These are phyloP conservation scores for Tricholoma bakamatsutake DNA, from an alignment of 768 basidiomycete species.

Conservation along the genomic window DNA sequence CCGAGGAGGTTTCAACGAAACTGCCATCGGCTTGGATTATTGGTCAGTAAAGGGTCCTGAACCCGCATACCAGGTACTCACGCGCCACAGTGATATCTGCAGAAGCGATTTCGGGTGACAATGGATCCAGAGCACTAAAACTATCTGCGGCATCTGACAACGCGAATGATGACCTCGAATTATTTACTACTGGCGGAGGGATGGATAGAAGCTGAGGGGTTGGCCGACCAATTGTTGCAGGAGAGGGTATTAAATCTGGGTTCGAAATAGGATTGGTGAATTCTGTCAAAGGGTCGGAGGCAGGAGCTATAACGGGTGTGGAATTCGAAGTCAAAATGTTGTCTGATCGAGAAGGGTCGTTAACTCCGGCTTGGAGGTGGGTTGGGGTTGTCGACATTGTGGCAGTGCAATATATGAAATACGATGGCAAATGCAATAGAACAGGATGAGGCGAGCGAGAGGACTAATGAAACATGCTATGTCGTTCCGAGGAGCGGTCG, in stretches of 20 bases:
- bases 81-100: slow-evolving; percentile 56
- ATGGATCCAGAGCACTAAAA: slow-evolving; percentile 27
- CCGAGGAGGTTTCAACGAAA: slow-evolving; percentile 78
- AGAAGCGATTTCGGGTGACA: slow-evolving; percentile 46
- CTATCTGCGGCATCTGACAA: slow-evolving; percentile 39
- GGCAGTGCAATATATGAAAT: slow-evolving; percentile 3
- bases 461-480: slow-evolving; percentile 16
- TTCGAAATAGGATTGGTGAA: slow-evolving; percentile 5
- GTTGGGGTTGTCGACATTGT: slow-evolving; percentile 18
- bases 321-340: slow-evolving; percentile 18
- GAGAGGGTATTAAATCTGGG: background rate
- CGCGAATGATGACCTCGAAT: slow-evolving; percentile 36
- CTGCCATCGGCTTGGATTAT: slow-evolving; percentile 53
- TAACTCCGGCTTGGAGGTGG: slow-evolving; percentile 13
- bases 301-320: slow-evolving; percentile 7
- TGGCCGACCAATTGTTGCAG: background rate
- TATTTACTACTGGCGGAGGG: slow-evolving; percentile 30
- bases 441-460: background rate
- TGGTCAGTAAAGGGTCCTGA: slow-evolving; percentile 7
- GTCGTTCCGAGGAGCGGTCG: slow-evolving; percentile 5
- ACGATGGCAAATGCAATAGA: slow-evolving; percentile 5
- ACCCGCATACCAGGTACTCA: slow-evolving; percentile 28
- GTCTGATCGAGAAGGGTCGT: slow-evolving; percentile 26
- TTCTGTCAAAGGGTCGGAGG: slow-evolving; percentile 5
- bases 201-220: slow-evolving; percentile 34